Percentiles rank a stretch among this genome's conserved stretches.
phyloP scores from a whole-genome alignment of 768 basidiomycete species.

The Russula sp. region DNA sequence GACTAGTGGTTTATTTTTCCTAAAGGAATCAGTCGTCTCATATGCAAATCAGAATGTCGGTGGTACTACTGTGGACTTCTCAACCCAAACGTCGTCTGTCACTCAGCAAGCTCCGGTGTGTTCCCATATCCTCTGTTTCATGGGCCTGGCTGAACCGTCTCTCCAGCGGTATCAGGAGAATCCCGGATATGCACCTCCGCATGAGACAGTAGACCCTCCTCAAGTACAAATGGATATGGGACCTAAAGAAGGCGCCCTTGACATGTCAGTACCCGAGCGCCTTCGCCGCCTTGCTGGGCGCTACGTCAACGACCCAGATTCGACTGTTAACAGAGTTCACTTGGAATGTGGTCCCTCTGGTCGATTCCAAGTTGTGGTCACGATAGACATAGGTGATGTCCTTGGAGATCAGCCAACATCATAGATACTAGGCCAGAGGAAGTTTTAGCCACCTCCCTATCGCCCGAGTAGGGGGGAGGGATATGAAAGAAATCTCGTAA shows the following conservation, averaged over 20 bases:
- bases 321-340: not conserved
- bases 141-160: not conserved
- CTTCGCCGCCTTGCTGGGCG: slow-evolving; percentile 2
- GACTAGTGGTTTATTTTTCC: not conserved
- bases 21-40: not conserved
- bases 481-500: too few relatives aligned
- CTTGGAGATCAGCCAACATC: not conserved
- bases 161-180: too few relatives aligned
- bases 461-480: too few relatives aligned
- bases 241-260: not conserved
- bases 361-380: slow-evolving; percentile 3
- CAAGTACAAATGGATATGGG: not conserved
- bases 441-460: too few relatives aligned
- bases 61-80: not conserved
- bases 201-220: not conserved
- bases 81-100: not conserved
- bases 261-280: not conserved
- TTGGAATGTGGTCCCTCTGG: not conserved
- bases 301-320: slow-evolving; percentile 1
- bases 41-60: not conserved
- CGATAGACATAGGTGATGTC: not conserved
- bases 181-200: not conserved
- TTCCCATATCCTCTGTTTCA: not conserved
- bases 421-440: too few relatives aligned
- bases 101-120: not conserved